Evolutionary conservation across 2,329 filamentous ascomycete genomes (phyloP).

Genomic region (Sordariomycetes sp.): DNA sequence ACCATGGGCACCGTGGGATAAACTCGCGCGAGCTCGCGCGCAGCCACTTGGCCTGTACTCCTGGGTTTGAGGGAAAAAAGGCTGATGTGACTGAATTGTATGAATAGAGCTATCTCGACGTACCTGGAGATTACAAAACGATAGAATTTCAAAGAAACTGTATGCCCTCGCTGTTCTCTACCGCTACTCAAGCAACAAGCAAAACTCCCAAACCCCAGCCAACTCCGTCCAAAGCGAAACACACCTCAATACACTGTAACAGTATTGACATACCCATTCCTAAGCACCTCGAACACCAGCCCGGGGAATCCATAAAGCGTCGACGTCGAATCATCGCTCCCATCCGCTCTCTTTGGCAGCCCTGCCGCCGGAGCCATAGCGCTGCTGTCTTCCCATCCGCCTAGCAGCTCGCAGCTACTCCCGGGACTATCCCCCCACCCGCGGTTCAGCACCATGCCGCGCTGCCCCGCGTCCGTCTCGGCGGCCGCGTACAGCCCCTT

Average conservation of each 20-base stretch:
- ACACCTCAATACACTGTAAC: slow-evolving; percentile 69
- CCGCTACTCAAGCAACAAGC: background rate
- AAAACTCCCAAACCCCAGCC: background rate
- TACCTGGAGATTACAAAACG: background rate
- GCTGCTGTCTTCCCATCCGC: slow-evolving; percentile 70
- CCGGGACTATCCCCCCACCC: slow-evolving; percentile 88
- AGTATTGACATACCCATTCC: slow-evolving; percentile 80
- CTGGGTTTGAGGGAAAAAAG: background rate
- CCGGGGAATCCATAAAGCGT: slow-evolving; percentile 90
- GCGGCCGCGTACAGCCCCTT: slow-evolving; percentile 47
- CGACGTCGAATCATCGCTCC: slow-evolving; percentile 50
- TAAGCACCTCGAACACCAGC: slow-evolving; percentile 87
- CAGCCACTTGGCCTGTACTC: background rate
- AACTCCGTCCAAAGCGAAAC: background rate
- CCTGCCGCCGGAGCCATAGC: slow-evolving; percentile 19
- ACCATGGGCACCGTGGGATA: slow-evolving; percentile 5
- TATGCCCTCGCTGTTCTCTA: background rate
- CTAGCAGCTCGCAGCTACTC: slow-evolving; percentile 74
- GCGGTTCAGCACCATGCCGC: slow-evolving; percentile 80
- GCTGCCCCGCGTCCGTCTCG: slow-evolving; percentile 35
- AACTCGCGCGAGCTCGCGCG: background rate
- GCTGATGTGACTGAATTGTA: background rate
- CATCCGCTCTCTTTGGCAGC: slow-evolving; percentile 36
- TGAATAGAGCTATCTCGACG: background rate
- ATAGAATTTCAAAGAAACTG: background rate